Percentiles rank a stretch among this genome's conserved stretches.
Evolutionary conservation across 441 rosid species (phyloP).

Genomic region (Mallotus repandus): DNA sequence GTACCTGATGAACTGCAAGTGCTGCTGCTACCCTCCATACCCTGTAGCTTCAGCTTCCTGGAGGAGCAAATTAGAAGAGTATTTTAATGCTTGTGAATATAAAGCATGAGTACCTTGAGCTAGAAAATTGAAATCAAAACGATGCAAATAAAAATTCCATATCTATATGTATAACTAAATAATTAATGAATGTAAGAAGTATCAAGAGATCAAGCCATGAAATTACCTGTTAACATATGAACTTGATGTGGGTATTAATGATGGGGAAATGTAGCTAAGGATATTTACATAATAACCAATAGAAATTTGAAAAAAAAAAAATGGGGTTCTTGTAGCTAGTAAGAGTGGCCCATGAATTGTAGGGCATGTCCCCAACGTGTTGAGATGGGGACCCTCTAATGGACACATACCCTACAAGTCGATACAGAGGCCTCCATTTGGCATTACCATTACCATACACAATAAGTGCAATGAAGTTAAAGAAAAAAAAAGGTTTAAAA

Average conservation of each 20-base stretch:
- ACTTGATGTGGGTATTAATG: background rate
- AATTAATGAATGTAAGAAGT: no score
- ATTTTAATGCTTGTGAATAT: no score
- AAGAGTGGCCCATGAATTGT: background rate
- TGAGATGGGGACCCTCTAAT: background rate
- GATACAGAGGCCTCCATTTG: conserved; percentile 4
- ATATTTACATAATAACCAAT: background rate
- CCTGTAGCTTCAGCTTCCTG: conserved; percentile 1
- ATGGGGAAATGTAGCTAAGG: background rate
- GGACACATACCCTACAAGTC: conserved; percentile 3
- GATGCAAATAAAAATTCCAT: no score
- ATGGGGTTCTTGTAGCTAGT: background rate
- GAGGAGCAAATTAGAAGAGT: background rate
- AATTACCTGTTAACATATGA: conserved; percentile 2
- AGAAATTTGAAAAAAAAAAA: background rate
- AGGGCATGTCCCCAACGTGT: conserved; percentile 13
- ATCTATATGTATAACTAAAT: no score
- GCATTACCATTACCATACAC: background rate
- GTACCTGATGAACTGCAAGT: conserved; percentile 15
- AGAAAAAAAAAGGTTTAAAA: no score
- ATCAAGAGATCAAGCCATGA: background rate
- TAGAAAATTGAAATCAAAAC: no score
- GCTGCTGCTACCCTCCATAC: conserved; percentile 21
- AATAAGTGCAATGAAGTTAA: background rate
- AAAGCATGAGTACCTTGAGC: no score